Percentiles rank a stretch among this genome's conserved stretches.
These are phyloP conservation scores for Albugo candida DNA, from an alignment of 352 stramenopile genomes.

Conservation along the genomic window DNA sequence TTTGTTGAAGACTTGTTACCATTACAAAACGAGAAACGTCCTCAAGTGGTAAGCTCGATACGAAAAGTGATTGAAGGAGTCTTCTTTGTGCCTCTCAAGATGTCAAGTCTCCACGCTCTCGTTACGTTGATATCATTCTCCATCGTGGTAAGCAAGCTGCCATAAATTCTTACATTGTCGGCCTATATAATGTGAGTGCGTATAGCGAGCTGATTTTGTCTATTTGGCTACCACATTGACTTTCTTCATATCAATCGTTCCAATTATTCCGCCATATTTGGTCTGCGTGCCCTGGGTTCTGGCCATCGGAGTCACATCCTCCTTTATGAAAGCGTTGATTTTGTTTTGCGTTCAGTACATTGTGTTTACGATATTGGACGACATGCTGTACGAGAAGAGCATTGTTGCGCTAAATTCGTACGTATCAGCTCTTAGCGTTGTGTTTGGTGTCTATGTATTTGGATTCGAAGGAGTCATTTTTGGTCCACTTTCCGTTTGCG, in stretches of 20 bases:
- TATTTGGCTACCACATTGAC: slow-evolving; percentile 70
- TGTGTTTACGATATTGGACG: slow-evolving; percentile 63
- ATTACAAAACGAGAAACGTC: slow-evolving; percentile 48
- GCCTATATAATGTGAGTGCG: background rate
- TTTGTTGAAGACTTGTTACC: slow-evolving; percentile 64
- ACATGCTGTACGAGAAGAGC: slow-evolving; percentile 80
- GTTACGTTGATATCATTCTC: slow-evolving; percentile 77
- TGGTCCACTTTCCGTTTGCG: slow-evolving; percentile 58
- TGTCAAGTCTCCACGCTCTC: slow-evolving; percentile 72
- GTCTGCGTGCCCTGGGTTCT: slow-evolving; percentile 71
- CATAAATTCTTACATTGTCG: background rate
- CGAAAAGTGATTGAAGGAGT: slow-evolving; percentile 70
- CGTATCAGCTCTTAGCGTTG: slow-evolving; percentile 66
- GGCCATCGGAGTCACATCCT: slow-evolving; percentile 57
- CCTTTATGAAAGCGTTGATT: slow-evolving; percentile 56
- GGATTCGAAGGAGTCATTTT: slow-evolving; percentile 79
- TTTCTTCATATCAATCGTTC: slow-evolving; percentile 79
- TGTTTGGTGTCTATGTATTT: slow-evolving; percentile 77
- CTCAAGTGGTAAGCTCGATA: slow-evolving; percentile 43
- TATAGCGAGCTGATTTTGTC: slow-evolving; percentile 67
- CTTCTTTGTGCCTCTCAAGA: slow-evolving; percentile 77
- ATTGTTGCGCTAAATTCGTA: slow-evolving; percentile 74
- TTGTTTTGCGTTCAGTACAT: slow-evolving; percentile 74
- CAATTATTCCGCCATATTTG: slow-evolving; percentile 70
- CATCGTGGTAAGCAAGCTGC: slow-evolving; percentile 35